These are phyloP conservation scores for Evernia prunastri DNA, from an alignment of 495 filamentous ascomycete species.

Conservation along the genomic window DNA sequence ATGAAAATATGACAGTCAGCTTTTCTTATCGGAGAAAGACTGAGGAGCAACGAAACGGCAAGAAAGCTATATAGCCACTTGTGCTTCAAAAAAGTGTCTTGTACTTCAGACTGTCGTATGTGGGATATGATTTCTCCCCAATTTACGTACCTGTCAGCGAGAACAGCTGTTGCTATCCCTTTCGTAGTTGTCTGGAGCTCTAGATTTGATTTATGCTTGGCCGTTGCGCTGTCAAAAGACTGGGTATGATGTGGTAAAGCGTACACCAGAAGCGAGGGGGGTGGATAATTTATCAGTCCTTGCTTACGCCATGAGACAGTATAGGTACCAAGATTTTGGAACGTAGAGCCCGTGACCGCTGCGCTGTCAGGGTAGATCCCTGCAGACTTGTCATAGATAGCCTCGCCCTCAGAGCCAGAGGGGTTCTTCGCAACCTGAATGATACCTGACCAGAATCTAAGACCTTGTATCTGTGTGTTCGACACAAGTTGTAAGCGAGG, in stretches of 20 bases:
- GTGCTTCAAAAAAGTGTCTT: background rate
- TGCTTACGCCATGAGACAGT: constrained; percentile 60
- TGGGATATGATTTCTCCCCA: background rate
- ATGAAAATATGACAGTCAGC: background rate
- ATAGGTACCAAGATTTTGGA: constrained; percentile 60
- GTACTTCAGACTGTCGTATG: background rate
- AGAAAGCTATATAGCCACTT: background rate
- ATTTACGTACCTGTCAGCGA: constrained; percentile 45
- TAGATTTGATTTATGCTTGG: constrained; percentile 48
- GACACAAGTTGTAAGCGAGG: constrained; percentile 46
- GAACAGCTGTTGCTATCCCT: constrained; percentile 65
- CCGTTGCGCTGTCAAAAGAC: constrained; percentile 60
- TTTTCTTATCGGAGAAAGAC: background rate
- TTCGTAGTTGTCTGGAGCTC: constrained; percentile 80
- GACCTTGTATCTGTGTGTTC: constrained; percentile 44
- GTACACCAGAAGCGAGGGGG: constrained; percentile 63
- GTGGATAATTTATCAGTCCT: constrained; percentile 40
- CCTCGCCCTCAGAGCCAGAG: constrained; percentile 52
- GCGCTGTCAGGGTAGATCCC: constrained; percentile 65
- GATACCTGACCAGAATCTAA: constrained; percentile 53
- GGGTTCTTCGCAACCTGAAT: constrained; percentile 78
- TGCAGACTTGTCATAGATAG: constrained; percentile 64
- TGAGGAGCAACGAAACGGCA: background rate
- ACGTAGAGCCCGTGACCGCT: constrained; percentile 55
- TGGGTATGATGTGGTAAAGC: constrained; percentile 80